phyloP scores from a whole-genome alignment of 345 rosid species.

The Lepidium didymum region DNA sequence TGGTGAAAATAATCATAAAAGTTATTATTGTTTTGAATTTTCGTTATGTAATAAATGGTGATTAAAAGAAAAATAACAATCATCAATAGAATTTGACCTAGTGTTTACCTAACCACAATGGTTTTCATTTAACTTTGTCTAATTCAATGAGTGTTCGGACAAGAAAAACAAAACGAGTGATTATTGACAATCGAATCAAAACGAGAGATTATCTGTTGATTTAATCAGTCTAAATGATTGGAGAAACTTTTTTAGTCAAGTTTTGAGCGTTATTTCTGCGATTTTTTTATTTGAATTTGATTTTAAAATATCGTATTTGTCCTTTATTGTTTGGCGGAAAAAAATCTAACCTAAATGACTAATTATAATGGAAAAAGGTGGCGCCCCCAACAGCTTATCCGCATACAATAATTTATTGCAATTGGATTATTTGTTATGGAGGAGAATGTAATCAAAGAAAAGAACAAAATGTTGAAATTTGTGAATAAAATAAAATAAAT shows the following conservation, averaged over 20 bases:
- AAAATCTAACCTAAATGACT: no score
- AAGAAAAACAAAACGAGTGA: no score
- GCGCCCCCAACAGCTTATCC: background rate
- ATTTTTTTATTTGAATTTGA: no score
- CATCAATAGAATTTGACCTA: background rate
- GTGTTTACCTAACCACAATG: background rate
- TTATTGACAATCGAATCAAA: background rate
- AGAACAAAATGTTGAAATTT: constrained; percentile 19
- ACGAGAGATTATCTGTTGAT: no score
- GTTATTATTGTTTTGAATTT: background rate
- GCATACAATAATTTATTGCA: background rate
- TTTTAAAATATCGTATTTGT: no score
- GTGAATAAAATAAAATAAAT: background rate
- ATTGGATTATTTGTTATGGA: background rate
- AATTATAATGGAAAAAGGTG: background rate
- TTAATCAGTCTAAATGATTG: no score
- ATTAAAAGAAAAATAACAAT: background rate
- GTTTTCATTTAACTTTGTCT: background rate
- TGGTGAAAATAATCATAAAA: no score
- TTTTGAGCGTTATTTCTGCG: no score
- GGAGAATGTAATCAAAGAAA: constrained; percentile 5
- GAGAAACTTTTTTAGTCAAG: no score
- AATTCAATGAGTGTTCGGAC: no score
- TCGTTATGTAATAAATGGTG: background rate
- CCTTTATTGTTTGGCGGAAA: no score